A percentile compares a stretch with the other conserved stretches of the same genome.
Conservation (phyloP, 306 rosid genomes). For the Vigna mungo region DNA sequence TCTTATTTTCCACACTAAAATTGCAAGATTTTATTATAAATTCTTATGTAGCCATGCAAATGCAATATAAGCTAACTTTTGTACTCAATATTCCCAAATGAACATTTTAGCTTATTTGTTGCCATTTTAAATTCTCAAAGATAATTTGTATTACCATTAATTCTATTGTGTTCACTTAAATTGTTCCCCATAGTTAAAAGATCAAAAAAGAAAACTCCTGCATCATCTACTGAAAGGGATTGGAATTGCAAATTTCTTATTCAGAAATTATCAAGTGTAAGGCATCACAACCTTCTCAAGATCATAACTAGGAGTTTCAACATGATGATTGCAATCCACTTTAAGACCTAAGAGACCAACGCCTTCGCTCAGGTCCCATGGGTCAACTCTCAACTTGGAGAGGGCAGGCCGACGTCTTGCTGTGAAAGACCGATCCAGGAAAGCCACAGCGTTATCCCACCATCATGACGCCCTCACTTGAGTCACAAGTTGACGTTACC, state of each 20-base stretch:
- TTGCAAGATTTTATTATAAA: neutral
- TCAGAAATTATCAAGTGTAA: constrained; percentile 26
- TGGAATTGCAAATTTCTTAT: constrained; percentile 42
- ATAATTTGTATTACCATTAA: constrained; percentile 6
- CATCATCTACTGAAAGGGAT: neutral
- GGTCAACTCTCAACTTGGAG: neutral
- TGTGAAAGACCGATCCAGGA: fast-evolving
- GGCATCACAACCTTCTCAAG: constrained; percentile 52
- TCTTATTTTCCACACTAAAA: no score
- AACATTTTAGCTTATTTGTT: constrained; percentile 29
- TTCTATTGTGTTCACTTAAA: constrained; percentile 33
- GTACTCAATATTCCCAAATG: neutral
- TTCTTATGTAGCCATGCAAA: neutral
- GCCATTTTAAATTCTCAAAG: no score
- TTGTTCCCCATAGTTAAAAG: neutral
- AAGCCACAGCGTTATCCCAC: neutral
- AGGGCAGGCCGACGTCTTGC: neutral
- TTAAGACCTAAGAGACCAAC: neutral
- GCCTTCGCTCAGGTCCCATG: neutral
- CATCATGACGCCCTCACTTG: neutral
- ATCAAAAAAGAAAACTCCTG: constrained; percentile 14
- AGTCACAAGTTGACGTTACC: neutral
- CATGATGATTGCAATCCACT: constrained; percentile 47
- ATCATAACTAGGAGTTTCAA: constrained; percentile 35
- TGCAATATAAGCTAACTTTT: neutral